phyloP scores from a whole-genome alignment of 139 green algal species.

The Coelastrella sp. region DNA sequence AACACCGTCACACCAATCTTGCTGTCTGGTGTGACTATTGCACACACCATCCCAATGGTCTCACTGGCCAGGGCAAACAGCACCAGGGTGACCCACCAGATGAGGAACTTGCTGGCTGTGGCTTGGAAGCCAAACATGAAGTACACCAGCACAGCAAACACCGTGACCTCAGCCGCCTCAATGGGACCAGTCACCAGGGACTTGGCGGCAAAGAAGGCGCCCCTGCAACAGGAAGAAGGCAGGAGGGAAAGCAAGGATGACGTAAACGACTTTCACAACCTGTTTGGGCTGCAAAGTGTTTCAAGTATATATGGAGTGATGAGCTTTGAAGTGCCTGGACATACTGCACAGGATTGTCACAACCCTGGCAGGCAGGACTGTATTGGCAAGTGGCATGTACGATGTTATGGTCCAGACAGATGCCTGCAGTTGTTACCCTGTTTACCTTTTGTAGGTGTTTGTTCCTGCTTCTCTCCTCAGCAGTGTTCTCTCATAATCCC shows the following conservation, averaged over 20 bases:
- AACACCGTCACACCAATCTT: constrained; percentile 46
- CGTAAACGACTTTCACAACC: no score
- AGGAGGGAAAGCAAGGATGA: no score
- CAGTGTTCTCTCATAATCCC: constrained; percentile 68
- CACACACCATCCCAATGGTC: constrained; percentile 49
- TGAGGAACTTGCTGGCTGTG: constrained; percentile 48
- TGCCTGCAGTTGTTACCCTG: neutral
- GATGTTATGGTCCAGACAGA: neutral
- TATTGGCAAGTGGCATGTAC: no score
- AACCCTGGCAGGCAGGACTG: no score
- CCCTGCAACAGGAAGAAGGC: no score
- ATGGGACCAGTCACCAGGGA: constrained; percentile 51
- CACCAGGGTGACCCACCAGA: constrained; percentile 36
- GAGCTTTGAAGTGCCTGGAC: no score
- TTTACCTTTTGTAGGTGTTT: constrained; percentile 45
- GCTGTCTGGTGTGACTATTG: constrained; percentile 39
- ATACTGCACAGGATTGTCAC: no score
- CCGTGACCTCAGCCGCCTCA: constrained; percentile 37
- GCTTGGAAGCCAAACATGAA: constrained; percentile 61
- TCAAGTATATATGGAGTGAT: no score
- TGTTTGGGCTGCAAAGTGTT: no score
- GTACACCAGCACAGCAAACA: constrained; percentile 52
- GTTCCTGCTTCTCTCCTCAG: constrained; percentile 57
- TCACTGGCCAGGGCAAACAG: constrained; percentile 57
- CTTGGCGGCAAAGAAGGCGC: constrained; percentile 55